Base-by-base conservation (phyloP, 352 stramenopile species). In the Globisporangium barbulae region DNA sequence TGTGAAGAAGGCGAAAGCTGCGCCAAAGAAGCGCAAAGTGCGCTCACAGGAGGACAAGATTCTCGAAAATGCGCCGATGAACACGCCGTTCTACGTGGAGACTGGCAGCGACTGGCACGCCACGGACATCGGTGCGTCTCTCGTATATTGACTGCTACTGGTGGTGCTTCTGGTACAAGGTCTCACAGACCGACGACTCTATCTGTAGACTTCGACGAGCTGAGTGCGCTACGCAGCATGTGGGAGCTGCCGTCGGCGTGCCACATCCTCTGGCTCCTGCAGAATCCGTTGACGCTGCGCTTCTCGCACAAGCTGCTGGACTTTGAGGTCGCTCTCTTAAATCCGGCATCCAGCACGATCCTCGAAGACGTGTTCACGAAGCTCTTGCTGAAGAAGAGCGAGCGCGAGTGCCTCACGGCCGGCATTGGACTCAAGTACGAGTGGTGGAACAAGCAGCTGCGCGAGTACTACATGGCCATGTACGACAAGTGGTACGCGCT, bases 331-430 rank as follows among this genome's bases (percentile, higher is more conserved):
- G 87, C 87, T 47, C 63, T 95, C 42, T 70, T 95, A 21, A 85
- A 79, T n/a, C 87, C 87, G 0, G 71, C 79, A 66, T 75, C 76
- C n/a, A 91, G 78, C 55, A 75, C 72, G 7, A 67, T 95, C 21
- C 69, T 95, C 25, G 87, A 95, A 61, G 85, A 93, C 50, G 83
- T 93, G 31, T 93, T 95, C 48, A 95, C 87, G 19, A 95, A 93
- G 66, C 68, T 95, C 12, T 54, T 95, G 64, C 74, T 93, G 6
- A 88, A 89, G 64, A 93, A 95, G 63, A 93, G 81, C 60, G 85
- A 93, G 64, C 81, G 86, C 33, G 79, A 84, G 30, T 90, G 81
- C 60, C 61, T 93, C n/a, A 80, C 74, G 21, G 77, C 81, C 41
- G 86, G 86, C 19, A 83, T 93, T 35, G 84, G 85, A 2, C 83